phyloP scores from a whole-genome alignment of 164 flowering plant species.

The Vitis riparia region DNA sequence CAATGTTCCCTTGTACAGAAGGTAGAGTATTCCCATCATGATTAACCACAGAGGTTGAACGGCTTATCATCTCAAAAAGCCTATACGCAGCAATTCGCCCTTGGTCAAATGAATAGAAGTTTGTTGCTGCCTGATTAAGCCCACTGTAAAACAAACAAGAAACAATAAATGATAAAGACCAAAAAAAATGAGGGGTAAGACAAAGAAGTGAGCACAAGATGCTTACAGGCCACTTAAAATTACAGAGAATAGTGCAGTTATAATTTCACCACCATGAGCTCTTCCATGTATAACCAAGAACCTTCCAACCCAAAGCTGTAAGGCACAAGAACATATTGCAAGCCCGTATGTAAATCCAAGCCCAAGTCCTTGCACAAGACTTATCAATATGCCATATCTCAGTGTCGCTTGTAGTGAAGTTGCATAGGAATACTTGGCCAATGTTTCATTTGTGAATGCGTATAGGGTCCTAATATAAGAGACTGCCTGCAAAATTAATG shows the following conservation, averaged over 20 bases:
- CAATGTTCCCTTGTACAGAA: constrained; percentile 90
- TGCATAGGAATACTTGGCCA: constrained; percentile 98
- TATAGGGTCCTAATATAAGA: constrained; percentile 87
- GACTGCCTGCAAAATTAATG: constrained; percentile 67
- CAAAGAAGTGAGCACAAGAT: constrained; percentile 11
- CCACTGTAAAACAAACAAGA: constrained; percentile 52
- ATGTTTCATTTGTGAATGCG: constrained; percentile 93
- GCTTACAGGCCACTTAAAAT: constrained; percentile 98
- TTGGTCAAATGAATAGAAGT: constrained; percentile 98
- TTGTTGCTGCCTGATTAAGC: constrained; percentile 97
- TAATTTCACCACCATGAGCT: constrained; percentile 92
- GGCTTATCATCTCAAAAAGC: constrained; percentile 96
- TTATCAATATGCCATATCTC: constrained; percentile 93
- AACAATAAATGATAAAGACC: neutral
- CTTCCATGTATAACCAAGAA: constrained; percentile 55
- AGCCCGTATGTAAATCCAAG: constrained; percentile 99
- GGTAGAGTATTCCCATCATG: constrained; percentile 66
- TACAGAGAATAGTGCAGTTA: constrained; percentile 87
- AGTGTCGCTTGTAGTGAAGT: constrained; percentile 96
- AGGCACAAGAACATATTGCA: constrained; percentile 98
- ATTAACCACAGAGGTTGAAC: constrained; percentile 74
- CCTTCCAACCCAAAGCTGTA: constrained; percentile 98
- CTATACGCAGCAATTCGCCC: constrained; percentile 98
- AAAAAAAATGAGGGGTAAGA: neutral
- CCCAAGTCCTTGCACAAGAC: constrained; percentile 99